Evolutionary conservation across 139 green algal species (phyloP).

Genomic region (Zygnema cylindricum): DNA sequence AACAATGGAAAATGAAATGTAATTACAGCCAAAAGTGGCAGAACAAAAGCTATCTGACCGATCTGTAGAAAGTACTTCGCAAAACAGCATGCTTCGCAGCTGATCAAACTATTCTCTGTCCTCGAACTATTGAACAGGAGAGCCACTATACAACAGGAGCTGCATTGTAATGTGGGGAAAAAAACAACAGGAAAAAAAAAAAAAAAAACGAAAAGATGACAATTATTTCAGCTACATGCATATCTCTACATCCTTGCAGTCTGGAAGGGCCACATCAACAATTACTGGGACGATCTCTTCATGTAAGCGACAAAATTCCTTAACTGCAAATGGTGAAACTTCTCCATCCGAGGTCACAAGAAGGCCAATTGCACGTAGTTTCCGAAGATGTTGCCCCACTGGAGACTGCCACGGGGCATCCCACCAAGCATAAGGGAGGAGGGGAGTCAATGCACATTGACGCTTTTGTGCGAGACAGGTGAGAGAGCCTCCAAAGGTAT

Average conservation of each 20-base stretch:
- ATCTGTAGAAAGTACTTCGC: too few relatives aligned
- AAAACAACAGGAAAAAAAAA: neutral
- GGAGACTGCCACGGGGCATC: conserved; percentile 48
- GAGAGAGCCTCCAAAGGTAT: conserved; percentile 42
- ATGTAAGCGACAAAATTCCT: conserved; percentile 26
- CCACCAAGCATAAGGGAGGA: conserved; percentile 53
- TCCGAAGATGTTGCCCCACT: neutral
- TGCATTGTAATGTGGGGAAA: too few relatives aligned
- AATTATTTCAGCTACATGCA: neutral
- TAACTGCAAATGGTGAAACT: conserved; percentile 1
- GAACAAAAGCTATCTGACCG: too few relatives aligned
- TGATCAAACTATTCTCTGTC: too few relatives aligned
- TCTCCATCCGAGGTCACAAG: conserved; percentile 9
- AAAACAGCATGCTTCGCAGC: too few relatives aligned
- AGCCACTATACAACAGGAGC: too few relatives aligned
- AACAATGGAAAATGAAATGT: too few relatives aligned
- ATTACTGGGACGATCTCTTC: neutral
- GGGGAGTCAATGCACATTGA: conserved; percentile 32
- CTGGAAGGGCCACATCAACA: conserved; percentile 10
- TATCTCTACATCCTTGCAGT: neutral
- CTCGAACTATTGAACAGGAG: too few relatives aligned
- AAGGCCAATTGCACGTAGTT: conserved; percentile 11
- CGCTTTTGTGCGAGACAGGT: conserved; percentile 25
- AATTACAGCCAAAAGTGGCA: too few relatives aligned
- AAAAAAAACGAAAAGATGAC: neutral